Evolutionary conservation across 768 basidiomycete genomes (phyloP).

Genomic region (Cystofilobasidium macerans): DNA sequence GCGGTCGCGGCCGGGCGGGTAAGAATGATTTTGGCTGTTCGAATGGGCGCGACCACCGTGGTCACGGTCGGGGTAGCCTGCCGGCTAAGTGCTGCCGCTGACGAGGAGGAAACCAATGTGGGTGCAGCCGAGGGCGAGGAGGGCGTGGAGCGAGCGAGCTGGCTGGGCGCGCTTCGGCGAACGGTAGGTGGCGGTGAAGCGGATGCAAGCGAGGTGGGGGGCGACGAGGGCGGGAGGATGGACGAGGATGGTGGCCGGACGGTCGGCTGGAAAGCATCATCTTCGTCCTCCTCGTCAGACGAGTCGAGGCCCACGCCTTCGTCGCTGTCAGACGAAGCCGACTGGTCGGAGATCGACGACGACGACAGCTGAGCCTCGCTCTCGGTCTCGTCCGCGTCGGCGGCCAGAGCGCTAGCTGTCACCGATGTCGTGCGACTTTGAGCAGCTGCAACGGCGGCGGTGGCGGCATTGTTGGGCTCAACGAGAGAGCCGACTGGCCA

Average conservation of each 20-base stretch:
- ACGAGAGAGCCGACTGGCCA: not conserved
- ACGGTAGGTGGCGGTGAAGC: not conserved
- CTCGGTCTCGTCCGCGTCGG: slow-evolving; percentile 2
- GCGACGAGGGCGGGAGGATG: slow-evolving; percentile 4
- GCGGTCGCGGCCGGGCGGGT: not conserved
- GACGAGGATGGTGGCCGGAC: slow-evolving; percentile 1
- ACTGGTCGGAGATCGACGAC: not conserved
- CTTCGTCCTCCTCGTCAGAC: not conserved
- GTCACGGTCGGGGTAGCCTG: too few species aligned
- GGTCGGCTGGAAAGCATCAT: slow-evolving; percentile 8
- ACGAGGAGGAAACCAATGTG: not conserved
- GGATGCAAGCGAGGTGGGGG: not conserved
- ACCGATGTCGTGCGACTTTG: too few species aligned
- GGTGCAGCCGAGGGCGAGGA: not conserved
- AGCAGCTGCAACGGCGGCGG: too few species aligned
- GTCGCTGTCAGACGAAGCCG: too few species aligned
- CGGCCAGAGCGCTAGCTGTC: too few species aligned
- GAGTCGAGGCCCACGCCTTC: slow-evolving; percentile 1
- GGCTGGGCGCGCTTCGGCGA: too few species aligned
- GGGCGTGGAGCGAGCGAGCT: too few species aligned
- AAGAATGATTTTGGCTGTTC: too few species aligned
- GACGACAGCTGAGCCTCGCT: not conserved
- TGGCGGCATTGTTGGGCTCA: not conserved
- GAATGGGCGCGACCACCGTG: too few species aligned
- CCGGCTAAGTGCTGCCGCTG: too few species aligned